Evolutionary conservation across 2,329 filamentous ascomycete genomes (phyloP), one percentile per base, ranked within the genome.

Genomic region (Aspergillus arachidicola): DNA sequence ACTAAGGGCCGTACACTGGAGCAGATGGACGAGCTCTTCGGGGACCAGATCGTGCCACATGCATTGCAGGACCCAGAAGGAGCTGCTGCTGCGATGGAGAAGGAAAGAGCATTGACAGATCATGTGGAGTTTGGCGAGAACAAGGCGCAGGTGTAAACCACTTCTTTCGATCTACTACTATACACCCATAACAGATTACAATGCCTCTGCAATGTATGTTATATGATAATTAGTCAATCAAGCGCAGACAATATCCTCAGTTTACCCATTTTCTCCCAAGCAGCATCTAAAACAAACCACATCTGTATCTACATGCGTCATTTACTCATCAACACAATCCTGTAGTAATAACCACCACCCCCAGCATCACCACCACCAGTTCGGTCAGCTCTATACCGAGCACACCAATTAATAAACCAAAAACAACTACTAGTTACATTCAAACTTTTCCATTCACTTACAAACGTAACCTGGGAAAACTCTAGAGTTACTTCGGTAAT

Each of bases 1-100:
- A 75, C 73, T 4, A 70, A 69, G 46, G 72, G 72, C 1, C 67
- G 69, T 58, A 74, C 73, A 0, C 60, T 76, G 10, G 73, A 76
- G 41, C 64, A 72, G 59, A 69, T 73, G 28, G 73, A 74, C 53
- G 60, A 67, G 10, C 45, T 76, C 46, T 75, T 76, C 36, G 67
- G 67, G 14, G 63, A 67, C 21, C 57, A 59, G 57, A 11, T 59
- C 14, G 57, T 59, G 23, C 57, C 57, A 12, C 57, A 59, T 32
- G 57, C 57, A 28, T 23, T 59, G 30, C 43, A 28, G 21, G 59
- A 61, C 48, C 43, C 54, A 21, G 45, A 36, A 16, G 59, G 30
- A 19, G 59, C 59, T n/a, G 43, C 21, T 16, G 54, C 43, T 53
- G 59, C 23, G 3, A 57, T 57, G 53, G 53, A 41, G 23, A 57